A percentile compares a stretch with the other conserved stretches of the same genome.
Conservation (phyloP, 228 moss, liverwort and hornwort species). For the Sphagnum magellanicum region DNA sequence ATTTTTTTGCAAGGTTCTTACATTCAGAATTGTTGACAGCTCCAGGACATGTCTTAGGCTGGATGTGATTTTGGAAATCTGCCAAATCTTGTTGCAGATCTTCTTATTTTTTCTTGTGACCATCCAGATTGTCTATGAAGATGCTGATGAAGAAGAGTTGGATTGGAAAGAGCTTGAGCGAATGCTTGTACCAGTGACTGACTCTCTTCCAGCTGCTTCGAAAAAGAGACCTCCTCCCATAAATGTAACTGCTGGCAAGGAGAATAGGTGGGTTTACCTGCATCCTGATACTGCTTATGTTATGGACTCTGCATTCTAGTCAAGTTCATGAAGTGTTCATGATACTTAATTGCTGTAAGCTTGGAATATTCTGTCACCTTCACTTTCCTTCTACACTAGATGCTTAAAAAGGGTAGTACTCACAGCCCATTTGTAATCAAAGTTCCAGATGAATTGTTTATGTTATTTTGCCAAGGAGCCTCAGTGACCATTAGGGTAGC, state of each 20-base stretch:
- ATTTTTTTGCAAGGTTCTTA: not conserved
- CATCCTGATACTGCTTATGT: not conserved
- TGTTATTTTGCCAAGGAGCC: too few relatives aligned
- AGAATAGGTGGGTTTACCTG: constrained; percentile 6
- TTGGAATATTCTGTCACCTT: too few relatives aligned
- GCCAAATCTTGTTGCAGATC: not conserved
- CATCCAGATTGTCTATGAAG: constrained; percentile 45
- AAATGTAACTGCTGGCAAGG: constrained; percentile 33
- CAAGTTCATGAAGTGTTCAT: too few relatives aligned
- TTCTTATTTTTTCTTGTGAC: not conserved
- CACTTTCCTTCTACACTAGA: too few relatives aligned
- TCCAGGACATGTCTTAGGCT: not conserved
- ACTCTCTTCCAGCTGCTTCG: constrained; percentile 23
- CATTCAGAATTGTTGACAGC: not conserved
- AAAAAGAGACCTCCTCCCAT: constrained; percentile 34
- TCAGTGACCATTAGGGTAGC: not conserved
- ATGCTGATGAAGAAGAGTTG: constrained; percentile 58
- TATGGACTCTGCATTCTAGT: too few relatives aligned
- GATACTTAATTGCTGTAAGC: too few relatives aligned
- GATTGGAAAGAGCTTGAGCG: constrained; percentile 43
- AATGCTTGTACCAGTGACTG: constrained; percentile 34
- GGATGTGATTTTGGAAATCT: not conserved
- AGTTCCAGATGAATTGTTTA: too few relatives aligned
- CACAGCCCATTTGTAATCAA: too few relatives aligned
- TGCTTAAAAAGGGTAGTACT: too few relatives aligned